These are phyloP conservation scores for Eutrema japonicum DNA, from an alignment of 345 rosid genomes.

Conservation along the genomic window DNA sequence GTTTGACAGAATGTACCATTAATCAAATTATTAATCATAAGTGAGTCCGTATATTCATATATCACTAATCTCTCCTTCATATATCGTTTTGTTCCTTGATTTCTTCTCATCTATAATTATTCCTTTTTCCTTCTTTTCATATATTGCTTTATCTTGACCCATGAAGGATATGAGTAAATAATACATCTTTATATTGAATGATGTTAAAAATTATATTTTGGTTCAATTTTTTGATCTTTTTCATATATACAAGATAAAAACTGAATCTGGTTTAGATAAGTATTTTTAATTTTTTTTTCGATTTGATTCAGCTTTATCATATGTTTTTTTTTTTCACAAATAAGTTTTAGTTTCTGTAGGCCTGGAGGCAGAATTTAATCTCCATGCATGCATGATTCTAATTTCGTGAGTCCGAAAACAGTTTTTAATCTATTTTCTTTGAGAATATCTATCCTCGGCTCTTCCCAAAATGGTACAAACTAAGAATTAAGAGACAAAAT, in stretches of 20 bases:
- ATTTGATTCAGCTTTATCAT: no score
- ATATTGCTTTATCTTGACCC: conserved; percentile 31
- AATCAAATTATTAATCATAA: conserved; percentile 36
- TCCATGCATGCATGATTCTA: no score
- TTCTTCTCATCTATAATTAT: conserved; percentile 51
- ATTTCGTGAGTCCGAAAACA: no score
- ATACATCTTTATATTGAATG: neutral
- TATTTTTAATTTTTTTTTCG: no score
- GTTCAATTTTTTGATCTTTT: neutral
- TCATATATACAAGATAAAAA: no score
- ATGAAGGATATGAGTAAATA: conserved; percentile 7
- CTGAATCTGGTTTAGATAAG: no score
- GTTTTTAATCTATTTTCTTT: no score
- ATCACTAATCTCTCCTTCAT: conserved; percentile 35
- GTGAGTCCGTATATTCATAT: conserved; percentile 21
- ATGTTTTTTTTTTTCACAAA: no score
- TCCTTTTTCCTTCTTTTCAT: conserved; percentile 38
- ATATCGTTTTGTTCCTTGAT: conserved; percentile 43
- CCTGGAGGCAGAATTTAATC: no score
- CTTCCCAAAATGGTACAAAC: neutral
- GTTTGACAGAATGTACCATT: conserved; percentile 45
- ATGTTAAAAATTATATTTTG: neutral
- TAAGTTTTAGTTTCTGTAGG: no score
- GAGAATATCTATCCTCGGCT: no score
- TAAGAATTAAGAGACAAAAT: neutral